A percentile compares a stretch with the other conserved stretches of the same genome.
Evolutionary conservation across 495 filamentous ascomycete genomes (phyloP).

Genomic region (Peziza echinospora): DNA sequence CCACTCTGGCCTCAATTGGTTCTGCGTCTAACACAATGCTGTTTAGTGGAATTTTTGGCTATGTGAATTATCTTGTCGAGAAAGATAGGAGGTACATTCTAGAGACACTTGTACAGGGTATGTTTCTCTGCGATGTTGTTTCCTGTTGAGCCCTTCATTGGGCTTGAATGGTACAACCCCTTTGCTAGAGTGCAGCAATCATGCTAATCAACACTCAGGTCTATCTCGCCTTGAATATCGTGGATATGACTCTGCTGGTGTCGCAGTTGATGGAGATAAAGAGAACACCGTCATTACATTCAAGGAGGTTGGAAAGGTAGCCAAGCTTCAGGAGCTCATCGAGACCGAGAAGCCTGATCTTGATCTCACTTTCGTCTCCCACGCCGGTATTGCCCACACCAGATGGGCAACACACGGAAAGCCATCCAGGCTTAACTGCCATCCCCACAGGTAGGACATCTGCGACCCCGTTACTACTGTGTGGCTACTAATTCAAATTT

Average conservation of each 20-base stretch:
- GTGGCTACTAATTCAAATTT: conserved; percentile 1
- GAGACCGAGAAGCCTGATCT: conserved; percentile 61
- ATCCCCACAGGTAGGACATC: conserved; percentile 73
- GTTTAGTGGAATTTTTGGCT: conserved; percentile 98
- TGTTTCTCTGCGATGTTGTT: conserved; percentile 16
- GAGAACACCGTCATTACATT: conserved; percentile 92
- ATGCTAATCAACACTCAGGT: conserved; percentile 26
- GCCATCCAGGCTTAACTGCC: conserved; percentile 85
- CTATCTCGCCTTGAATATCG: conserved; percentile 80
- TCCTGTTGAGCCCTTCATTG: conserved; percentile 3
- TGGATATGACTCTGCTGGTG: conserved; percentile 90
- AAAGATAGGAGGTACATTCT: conserved; percentile 90
- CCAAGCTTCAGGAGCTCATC: conserved; percentile 82
- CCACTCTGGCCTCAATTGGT: too few species aligned
- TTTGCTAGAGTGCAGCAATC: neutral
- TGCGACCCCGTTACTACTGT: conserved; percentile 14
- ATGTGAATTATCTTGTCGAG: conserved; percentile 82
- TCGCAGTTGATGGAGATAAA: conserved; percentile 94
- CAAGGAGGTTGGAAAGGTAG: conserved; percentile 99
- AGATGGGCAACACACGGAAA: conserved; percentile 96
- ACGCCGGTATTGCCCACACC: conserved; percentile 95
- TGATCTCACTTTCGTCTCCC: conserved; percentile 83
- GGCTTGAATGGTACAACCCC: neutral
- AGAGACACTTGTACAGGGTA: conserved; percentile 88
- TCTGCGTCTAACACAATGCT: too few species aligned